phyloP scores from a whole-genome alignment of 306 rosid species.

The Lathyrus aphaca region DNA sequence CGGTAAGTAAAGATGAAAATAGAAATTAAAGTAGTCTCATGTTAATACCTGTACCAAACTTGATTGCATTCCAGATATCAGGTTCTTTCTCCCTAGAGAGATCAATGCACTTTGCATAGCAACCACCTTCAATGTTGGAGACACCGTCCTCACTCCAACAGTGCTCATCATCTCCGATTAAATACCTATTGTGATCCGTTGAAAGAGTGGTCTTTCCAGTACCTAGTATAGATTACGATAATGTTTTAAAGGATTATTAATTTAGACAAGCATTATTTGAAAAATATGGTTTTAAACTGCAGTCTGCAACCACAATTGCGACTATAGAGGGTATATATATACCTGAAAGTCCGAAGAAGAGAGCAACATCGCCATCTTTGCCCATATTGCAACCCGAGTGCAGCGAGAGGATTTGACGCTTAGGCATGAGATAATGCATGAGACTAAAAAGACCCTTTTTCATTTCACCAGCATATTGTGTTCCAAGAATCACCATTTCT shows the following conservation, averaged over 20 bases:
- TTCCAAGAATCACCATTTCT: conserved; percentile 95
- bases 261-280: not conserved
- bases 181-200: conserved; percentile 73
- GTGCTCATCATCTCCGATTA: conserved; percentile 92
- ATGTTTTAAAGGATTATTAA: not conserved
- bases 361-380: conserved; percentile 87
- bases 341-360: conserved; percentile 95
- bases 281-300: too few relatives aligned
- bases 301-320: too few relatives aligned
- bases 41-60: conserved; percentile 76
- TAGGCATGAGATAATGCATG: conserved; percentile 96
- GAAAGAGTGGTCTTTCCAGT: conserved; percentile 90
- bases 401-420: conserved; percentile 73
- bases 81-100: conserved; percentile 82
- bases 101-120: conserved; percentile 93
- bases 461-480: conserved; percentile 98
- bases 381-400: conserved; percentile 96
- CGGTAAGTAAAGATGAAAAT: conserved; percentile 11
- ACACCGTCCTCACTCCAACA: conserved; percentile 87
- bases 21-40: not conserved
- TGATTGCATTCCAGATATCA: conserved; percentile 90
- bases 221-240: conserved; percentile 47
- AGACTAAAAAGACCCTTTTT: conserved; percentile 87
- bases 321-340: not conserved
- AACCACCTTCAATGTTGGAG: conserved; percentile 93